phyloP scores from a whole-genome alignment of 2,329 filamentous ascomycete genomes.

The Aspergillus quadrilineatus region DNA sequence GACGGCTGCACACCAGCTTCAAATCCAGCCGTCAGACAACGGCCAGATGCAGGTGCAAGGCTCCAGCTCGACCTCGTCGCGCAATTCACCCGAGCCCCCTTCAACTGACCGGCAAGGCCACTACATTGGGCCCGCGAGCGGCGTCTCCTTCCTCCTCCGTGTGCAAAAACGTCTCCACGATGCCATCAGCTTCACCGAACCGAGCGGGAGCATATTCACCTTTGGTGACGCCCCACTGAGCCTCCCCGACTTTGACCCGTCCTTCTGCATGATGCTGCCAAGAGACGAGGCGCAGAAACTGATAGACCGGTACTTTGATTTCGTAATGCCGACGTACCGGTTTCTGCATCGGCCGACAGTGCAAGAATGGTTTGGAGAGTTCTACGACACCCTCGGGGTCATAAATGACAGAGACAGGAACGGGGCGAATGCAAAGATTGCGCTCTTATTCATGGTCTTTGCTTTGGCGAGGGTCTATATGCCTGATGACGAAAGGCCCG shows the following conservation, averaged over 20 bases:
- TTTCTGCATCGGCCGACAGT: conserved; percentile 47
- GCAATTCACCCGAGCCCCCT: conserved; percentile 11
- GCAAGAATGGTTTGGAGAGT: conserved; percentile 46
- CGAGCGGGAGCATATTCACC: conserved; percentile 19
- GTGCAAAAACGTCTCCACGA: conserved; percentile 22
- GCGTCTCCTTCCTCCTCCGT: conserved; percentile 23
- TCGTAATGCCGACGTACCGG: conserved; percentile 46
- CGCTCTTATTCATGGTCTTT: conserved; percentile 14
- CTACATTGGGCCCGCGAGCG: conserved; percentile 24
- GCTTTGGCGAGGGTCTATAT: conserved; percentile 2
- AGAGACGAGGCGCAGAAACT: conserved; percentile 30
- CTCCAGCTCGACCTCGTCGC: conserved; percentile 1
- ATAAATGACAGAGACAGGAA: conserved; percentile 40
- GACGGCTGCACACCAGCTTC: too few relatives aligned
- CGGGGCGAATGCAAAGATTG: conserved; percentile 38
- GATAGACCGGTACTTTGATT: conserved; percentile 45
- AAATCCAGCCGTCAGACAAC: too few relatives aligned
- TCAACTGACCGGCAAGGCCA: conserved; percentile 22
- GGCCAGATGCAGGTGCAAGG: too few relatives aligned
- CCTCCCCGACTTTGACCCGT: conserved; percentile 43
- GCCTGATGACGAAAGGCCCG: conserved; percentile 6
- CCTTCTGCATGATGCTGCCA: conserved; percentile 45
- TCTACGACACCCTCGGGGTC: conserved; percentile 41
- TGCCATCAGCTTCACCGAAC: neutral
- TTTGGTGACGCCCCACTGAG: conserved; percentile 45